Conservation (phyloP, 257 asterid genomes). For the Cynanchum wilfordii region DNA sequence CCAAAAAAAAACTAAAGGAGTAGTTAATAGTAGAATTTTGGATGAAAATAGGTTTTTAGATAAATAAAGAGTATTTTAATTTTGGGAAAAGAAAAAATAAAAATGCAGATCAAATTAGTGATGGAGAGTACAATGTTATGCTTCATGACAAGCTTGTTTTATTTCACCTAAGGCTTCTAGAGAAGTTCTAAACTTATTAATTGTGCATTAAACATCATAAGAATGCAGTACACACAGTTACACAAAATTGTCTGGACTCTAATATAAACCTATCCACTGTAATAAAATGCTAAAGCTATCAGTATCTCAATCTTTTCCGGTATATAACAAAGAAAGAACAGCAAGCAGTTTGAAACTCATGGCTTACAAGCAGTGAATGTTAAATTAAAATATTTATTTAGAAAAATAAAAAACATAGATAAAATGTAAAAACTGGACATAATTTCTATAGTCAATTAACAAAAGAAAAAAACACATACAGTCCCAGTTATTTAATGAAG, state of each 20-base stretch:
- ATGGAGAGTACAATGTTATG: not conserved
- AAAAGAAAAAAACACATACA: no score
- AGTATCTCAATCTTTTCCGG: not conserved
- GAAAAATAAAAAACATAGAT: no score
- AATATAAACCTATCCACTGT: not conserved
- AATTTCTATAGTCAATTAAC: not conserved
- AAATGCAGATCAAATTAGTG: not conserved
- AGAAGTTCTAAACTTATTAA: not conserved
- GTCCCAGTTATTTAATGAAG: no score
- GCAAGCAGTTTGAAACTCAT: not conserved
- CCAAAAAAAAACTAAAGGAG: no score
- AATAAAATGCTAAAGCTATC: not conserved
- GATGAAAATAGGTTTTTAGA: no score
- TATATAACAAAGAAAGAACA: not conserved
- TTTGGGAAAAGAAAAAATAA: not conserved
- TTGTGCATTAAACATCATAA: no score
- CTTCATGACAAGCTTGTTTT: not conserved
- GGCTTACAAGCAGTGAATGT: not conserved
- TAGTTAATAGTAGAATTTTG: no score
- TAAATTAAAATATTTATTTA: no score
- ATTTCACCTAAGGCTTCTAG: not conserved
- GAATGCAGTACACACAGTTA: no score
- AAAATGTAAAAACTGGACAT: not conserved
- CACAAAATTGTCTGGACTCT: not conserved
- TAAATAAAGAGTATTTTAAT: no score